Percentiles rank a stretch among this genome's conserved stretches.
Evolutionary conservation across 768 basidiomycete genomes (phyloP).

Genomic region (Mycena metata): DNA sequence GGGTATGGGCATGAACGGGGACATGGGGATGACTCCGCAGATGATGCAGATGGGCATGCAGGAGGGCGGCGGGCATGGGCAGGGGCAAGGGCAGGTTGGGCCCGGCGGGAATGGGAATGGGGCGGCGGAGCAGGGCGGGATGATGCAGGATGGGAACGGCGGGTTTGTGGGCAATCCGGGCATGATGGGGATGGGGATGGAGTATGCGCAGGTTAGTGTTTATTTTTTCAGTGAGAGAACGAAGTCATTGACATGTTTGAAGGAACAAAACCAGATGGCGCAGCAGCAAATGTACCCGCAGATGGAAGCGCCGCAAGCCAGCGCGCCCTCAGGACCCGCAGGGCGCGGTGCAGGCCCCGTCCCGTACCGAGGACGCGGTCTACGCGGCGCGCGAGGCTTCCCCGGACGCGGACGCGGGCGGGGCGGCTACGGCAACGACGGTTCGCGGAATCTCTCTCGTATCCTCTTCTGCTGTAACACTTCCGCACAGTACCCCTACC

Average conservation of each 20-base stretch:
- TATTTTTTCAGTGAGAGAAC: conserved; percentile 44
- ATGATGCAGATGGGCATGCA: conserved; percentile 45
- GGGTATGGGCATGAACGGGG: conserved; percentile 71
- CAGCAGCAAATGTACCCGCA: conserved; percentile 75
- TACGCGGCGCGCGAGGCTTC: conserved; percentile 61
- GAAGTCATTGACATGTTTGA: conserved; percentile 35
- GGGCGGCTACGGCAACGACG: conserved; percentile 56
- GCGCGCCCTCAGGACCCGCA: conserved; percentile 43
- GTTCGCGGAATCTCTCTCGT: conserved; percentile 45
- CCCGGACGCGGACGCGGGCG: conserved; percentile 58
- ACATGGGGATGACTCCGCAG: conserved; percentile 62
- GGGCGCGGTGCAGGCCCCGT: conserved; percentile 53
- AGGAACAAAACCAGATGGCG: conserved; percentile 70
- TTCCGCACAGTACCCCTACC: conserved; percentile 55
- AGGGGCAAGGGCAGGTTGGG: conserved; percentile 47
- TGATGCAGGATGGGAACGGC: conserved; percentile 56
- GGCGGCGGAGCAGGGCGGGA: conserved; percentile 57
- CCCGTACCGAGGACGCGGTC: conserved; percentile 56
- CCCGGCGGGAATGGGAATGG: conserved; percentile 43
- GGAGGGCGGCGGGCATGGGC: conserved; percentile 53
- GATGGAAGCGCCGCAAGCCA: conserved; percentile 62
- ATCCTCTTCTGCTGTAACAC: background rate
- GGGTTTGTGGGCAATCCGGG: conserved; percentile 59
- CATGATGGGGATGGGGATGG: conserved; percentile 83
- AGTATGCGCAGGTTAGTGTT: conserved; percentile 80